Evolutionary conservation across 192 early-diverging fungal species (phyloP), one percentile per base, ranked within the genome.

Genomic region (Anaeromyces robustus): DNA sequence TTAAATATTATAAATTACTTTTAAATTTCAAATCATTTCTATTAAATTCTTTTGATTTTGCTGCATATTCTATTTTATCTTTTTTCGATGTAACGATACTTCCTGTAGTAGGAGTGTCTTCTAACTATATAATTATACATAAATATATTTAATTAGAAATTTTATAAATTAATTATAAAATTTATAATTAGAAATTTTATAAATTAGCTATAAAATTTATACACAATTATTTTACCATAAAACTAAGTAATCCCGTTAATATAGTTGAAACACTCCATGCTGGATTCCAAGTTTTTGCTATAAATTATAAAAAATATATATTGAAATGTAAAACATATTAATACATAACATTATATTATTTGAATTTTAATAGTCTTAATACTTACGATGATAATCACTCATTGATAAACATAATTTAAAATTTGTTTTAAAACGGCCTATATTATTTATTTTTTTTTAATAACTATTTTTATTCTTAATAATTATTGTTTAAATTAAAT

Each of bases 361-460:
- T n/a, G n/a, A 34, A 7, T 34, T 34, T 7, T 34, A 39, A 39
- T 12, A 14, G 1, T 14, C 16, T 39, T 22, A 4, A n/a, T 26
- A 87, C 83, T 90, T 92, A 32, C 93, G 94, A 82, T 95, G 95
- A 85, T 97, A 98, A 88, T 98, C 96, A 81, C 92, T 94, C 97
- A 98, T 98, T 81, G 95, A 95, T 80, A 97, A 87, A 84, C 98
- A 99, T 29, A 99, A 91, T 80, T 93, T 87, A 78, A 94, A 94
- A 84, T 98, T 93, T 17, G 91, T 92, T 81, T 96, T 93, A 84
- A 99, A 99, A 34, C 98, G 93, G 77, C 96, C 96, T 92, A 31
- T 29, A 83, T 31, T 17, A 9, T 79, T 41, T n/a, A n/a, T n/a
- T n/a, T n/a, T n/a, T n/a, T n/a, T n/a, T n/a, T n/a, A n/a, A n/a